A percentile compares a stretch with the other conserved stretches of the same genome.
Evolutionary conservation across 2,329 filamentous ascomycete genomes (phyloP).

Genomic region (Leptographium galeiforme): DNA sequence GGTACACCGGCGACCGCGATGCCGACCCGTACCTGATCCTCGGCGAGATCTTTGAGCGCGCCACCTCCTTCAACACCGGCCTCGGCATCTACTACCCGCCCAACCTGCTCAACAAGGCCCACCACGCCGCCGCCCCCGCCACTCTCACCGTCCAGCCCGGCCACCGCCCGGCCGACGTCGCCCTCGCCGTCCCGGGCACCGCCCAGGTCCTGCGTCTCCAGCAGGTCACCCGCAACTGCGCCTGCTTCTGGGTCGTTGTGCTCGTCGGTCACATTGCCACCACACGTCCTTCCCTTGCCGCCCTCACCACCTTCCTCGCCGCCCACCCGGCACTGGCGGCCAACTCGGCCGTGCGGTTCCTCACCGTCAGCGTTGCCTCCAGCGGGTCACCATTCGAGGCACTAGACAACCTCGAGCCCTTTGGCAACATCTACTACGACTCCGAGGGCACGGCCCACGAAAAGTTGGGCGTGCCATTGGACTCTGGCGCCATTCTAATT

Average conservation of each 20-base stretch:
- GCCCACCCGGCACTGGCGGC: constrained; percentile 11
- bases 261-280: constrained; percentile 15
- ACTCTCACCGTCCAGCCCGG: constrained; percentile 21
- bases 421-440: constrained; percentile 40
- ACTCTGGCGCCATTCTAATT: constrained; percentile 13
- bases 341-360: constrained; percentile 24
- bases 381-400: constrained; percentile 29
- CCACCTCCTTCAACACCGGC: constrained; percentile 48
- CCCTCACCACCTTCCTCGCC: constrained; percentile 8
- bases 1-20: constrained; percentile 24
- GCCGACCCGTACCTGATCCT: constrained; percentile 32
- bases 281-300: constrained; percentile 11
- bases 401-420: constrained; percentile 27
- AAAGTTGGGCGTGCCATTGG: constrained; percentile 14
- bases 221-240: constrained; percentile 26
- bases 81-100: constrained; percentile 40
- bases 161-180: constrained; percentile 30
- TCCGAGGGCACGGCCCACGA: constrained; percentile 14
- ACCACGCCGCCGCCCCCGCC: background rate
- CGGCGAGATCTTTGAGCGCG: constrained; percentile 41
- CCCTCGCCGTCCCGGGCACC: constrained; percentile 29
- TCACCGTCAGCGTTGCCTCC: constrained; percentile 29
- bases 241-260: constrained; percentile 27
- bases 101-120: constrained; percentile 8
- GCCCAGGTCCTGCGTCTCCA: constrained; percentile 28